Evolutionary conservation across 2,329 filamentous ascomycete genomes (phyloP).

Genomic region (Trichoderma koningiopsis): DNA sequence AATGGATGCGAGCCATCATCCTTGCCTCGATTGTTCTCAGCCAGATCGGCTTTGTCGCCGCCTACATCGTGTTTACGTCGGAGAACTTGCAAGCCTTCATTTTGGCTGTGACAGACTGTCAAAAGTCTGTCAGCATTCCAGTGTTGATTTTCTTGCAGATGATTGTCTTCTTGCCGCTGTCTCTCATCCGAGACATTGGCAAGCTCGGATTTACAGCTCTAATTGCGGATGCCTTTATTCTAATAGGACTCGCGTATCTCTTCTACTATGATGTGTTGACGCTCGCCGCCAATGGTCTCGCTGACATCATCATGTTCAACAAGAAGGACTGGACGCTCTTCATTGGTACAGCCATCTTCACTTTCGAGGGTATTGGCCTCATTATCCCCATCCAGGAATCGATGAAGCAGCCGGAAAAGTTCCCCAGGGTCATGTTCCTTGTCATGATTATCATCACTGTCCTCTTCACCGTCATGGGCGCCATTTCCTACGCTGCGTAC

Average conservation of each 20-base stretch:
- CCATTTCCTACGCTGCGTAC: slow-evolving; percentile 93
- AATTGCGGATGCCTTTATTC: slow-evolving; percentile 90
- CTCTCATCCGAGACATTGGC: slow-evolving; percentile 91
- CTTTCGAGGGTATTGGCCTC: slow-evolving; percentile 94
- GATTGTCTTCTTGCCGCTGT: slow-evolving; percentile 91
- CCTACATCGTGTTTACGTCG: slow-evolving; percentile 95
- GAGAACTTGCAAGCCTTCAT: slow-evolving; percentile 96
- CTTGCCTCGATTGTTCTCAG: slow-evolving; percentile 91
- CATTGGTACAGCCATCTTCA: slow-evolving; percentile 98
- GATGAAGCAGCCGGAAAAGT: slow-evolving; percentile 89
- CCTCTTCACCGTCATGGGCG: slow-evolving; percentile 88
- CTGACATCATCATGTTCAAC: slow-evolving; percentile 92
- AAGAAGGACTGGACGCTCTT: slow-evolving; percentile 91
- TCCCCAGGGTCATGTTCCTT: slow-evolving; percentile 80
- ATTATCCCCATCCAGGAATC: slow-evolving; percentile 98
- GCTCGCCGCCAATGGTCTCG: slow-evolving; percentile 71
- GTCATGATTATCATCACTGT: slow-evolving; percentile 96
- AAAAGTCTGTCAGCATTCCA: slow-evolving; percentile 80
- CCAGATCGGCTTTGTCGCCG: slow-evolving; percentile 91
- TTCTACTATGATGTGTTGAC: slow-evolving; percentile 95
- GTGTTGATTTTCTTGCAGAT: slow-evolving; percentile 93
- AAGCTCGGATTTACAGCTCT: slow-evolving; percentile 95
- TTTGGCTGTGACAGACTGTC: slow-evolving; percentile 85
- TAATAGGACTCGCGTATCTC: slow-evolving; percentile 87
- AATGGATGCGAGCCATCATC: slow-evolving; percentile 85